Evolutionary conservation across 148 eudicot species (phyloP).

Genomic region (Chenopodium suecicum): DNA sequence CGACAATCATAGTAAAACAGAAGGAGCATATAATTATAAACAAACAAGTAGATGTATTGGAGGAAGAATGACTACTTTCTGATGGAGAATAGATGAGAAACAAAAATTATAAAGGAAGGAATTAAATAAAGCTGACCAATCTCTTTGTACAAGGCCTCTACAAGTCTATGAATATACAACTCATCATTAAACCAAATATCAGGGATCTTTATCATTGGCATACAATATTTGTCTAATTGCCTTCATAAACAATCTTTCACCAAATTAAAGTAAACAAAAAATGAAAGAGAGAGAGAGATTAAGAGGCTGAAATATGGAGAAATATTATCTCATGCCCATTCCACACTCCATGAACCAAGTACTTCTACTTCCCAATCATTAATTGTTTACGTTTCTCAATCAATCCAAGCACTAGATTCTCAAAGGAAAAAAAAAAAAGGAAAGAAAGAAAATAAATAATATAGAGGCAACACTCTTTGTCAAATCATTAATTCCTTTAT

Average conservation of each 20-base stretch:
- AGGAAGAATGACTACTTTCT: neutral
- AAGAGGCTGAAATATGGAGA: neutral
- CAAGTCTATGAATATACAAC: neutral
- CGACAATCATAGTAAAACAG: neutral
- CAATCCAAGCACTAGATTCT: neutral
- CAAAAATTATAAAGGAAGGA: too few species aligned
- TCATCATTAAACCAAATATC: neutral
- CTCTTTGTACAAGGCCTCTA: neutral
- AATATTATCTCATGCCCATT: neutral
- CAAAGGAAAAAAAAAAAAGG: too few species aligned
- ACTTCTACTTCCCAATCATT: neutral
- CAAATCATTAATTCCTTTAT: too few species aligned
- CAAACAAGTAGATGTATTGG: too few species aligned
- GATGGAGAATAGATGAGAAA: too few species aligned
- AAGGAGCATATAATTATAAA: neutral
- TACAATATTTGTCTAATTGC: neutral
- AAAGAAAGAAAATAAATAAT: neutral
- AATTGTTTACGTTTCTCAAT: neutral
- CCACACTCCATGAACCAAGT: neutral
- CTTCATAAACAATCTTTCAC: neutral
- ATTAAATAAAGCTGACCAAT: neutral
- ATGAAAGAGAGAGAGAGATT: neutral
- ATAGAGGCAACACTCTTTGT: too few species aligned
- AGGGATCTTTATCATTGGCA: neutral
- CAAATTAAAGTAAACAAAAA: neutral